A percentile compares a stretch with the other conserved stretches of the same genome.
Conservation (phyloP, 257 asterid species). For the Verbena officinalis region DNA sequence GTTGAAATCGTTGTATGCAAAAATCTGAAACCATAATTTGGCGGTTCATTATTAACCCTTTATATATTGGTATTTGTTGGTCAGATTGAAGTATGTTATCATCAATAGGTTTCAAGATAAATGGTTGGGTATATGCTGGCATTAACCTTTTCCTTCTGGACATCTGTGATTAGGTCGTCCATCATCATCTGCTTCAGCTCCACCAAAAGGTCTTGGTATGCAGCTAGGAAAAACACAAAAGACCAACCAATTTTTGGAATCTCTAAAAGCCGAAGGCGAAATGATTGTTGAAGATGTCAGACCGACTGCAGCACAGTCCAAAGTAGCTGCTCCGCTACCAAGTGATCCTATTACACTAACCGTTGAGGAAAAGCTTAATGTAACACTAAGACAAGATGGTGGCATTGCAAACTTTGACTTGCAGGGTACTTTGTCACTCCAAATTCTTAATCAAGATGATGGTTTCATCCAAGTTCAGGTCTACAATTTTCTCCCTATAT, state of each 20-base stretch:
- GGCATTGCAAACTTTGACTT: constrained; percentile 82
- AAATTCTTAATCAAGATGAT: constrained; percentile 82
- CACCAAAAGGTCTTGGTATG: constrained; percentile 90
- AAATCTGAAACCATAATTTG: neutral
- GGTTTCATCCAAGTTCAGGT: constrained; percentile 96
- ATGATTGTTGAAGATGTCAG: constrained; percentile 83
- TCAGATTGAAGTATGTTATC: constrained; percentile 5
- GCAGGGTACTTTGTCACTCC: constrained; percentile 87
- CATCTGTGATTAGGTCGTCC: constrained; percentile 60
- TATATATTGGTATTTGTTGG: constrained; percentile 12
- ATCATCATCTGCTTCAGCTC: constrained; percentile 77
- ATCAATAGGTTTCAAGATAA: neutral
- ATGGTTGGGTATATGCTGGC: constrained; percentile 22
- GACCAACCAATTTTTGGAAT: constrained; percentile 86
- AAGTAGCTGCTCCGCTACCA: constrained; percentile 63
- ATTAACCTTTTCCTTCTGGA: constrained; percentile 22
- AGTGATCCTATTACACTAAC: constrained; percentile 90
- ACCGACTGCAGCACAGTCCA: constrained; percentile 72
- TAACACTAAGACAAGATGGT: constrained; percentile 79
- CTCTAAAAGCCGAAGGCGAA: constrained; percentile 93
- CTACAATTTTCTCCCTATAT: constrained; percentile 21
- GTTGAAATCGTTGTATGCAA: constrained; percentile 1
- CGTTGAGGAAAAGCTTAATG: constrained; percentile 80
- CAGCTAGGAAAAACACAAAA: constrained; percentile 81
- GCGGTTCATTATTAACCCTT: neutral